phyloP scores from a whole-genome alignment of 768 basidiomycete genomes.

The Lactarius hatsudake region DNA sequence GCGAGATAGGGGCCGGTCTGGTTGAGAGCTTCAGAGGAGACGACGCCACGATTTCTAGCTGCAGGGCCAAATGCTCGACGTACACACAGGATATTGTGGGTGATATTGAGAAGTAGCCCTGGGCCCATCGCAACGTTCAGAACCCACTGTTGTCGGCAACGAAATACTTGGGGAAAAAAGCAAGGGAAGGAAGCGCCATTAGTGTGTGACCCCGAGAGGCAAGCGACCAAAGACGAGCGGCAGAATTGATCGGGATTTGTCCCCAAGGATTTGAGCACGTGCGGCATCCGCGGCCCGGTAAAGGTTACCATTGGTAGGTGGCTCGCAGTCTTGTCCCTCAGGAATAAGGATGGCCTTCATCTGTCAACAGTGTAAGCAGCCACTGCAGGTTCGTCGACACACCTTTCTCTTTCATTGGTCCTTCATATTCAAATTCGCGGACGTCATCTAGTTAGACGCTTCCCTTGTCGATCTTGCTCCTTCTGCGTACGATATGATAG shows the following conservation, averaged over 20 bases:
- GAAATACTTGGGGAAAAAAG: neutral
- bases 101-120: slow-evolving; percentile 1
- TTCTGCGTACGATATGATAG: slow-evolving; percentile 84
- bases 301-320: neutral
- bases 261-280: neutral
- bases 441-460: slow-evolving; percentile 64
- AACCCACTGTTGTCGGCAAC: no score
- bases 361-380: slow-evolving; percentile 91
- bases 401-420: slow-evolving; percentile 15
- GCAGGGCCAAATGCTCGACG: neutral
- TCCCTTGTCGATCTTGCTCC: slow-evolving; percentile 85
- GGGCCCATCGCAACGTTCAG: neutral
- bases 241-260: neutral
- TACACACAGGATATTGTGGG: neutral
- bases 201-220: neutral
- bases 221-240: neutral
- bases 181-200: neutral
- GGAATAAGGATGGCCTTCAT: slow-evolving; percentile 46
- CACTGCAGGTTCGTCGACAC: slow-evolving; percentile 57
- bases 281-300: slow-evolving; percentile 6
- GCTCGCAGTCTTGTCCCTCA: neutral
- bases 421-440: neutral
- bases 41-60: neutral
- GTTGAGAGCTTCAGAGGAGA: neutral
- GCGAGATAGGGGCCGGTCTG: slow-evolving; percentile 5